Percentiles rank a stretch among this genome's conserved stretches.
These are phyloP conservation scores for Penicillium rolfsii DNA, from an alignment of 2,329 filamentous ascomycete species.

Conservation along the genomic window DNA sequence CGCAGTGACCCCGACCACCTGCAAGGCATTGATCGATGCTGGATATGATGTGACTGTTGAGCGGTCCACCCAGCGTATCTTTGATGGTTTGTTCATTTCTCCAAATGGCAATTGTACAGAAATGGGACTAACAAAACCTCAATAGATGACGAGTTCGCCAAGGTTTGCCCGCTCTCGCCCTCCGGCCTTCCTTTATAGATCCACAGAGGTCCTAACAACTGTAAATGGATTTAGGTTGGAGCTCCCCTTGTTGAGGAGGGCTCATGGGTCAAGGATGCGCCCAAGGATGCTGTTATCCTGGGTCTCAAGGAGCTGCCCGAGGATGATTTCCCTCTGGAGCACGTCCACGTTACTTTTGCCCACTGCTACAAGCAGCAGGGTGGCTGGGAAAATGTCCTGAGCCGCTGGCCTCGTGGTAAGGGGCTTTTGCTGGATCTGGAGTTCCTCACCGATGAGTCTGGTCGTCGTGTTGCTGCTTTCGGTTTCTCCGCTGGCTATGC, in stretches of 20 bases:
- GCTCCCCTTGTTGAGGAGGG: slow-evolving; percentile 68
- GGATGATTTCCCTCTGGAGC: slow-evolving; percentile 70
- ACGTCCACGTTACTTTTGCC: slow-evolving; percentile 72
- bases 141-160: slow-evolving; percentile 42
- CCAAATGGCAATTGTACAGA: neutral
- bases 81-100: slow-evolving; percentile 42
- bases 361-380: slow-evolving; percentile 78
- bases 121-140: slow-evolving; percentile 17
- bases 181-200: neutral
- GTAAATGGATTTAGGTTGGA: slow-evolving; percentile 60
- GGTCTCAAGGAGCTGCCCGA: slow-evolving; percentile 79
- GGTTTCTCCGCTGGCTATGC: slow-evolving; percentile 76
- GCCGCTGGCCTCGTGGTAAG: slow-evolving; percentile 74
- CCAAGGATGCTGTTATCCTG: slow-evolving; percentile 70
- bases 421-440: slow-evolving; percentile 84
- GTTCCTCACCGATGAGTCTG: slow-evolving; percentile 75
- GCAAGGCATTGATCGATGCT: slow-evolving; percentile 67
- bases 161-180: slow-evolving; percentile 28
- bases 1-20: slow-evolving; percentile 54
- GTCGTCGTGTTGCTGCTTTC: slow-evolving; percentile 58
- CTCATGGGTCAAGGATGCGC: slow-evolving; percentile 66
- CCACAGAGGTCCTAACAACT: slow-evolving; percentile 40
- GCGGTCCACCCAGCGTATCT: slow-evolving; percentile 67
- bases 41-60: slow-evolving; percentile 72
- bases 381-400: slow-evolving; percentile 78